Percentiles rank a stretch among this genome's conserved stretches.
Evolutionary conservation across 352 stramenopile genomes (phyloP).

Genomic region (Globisporangium rhizosaccharum): DNA sequence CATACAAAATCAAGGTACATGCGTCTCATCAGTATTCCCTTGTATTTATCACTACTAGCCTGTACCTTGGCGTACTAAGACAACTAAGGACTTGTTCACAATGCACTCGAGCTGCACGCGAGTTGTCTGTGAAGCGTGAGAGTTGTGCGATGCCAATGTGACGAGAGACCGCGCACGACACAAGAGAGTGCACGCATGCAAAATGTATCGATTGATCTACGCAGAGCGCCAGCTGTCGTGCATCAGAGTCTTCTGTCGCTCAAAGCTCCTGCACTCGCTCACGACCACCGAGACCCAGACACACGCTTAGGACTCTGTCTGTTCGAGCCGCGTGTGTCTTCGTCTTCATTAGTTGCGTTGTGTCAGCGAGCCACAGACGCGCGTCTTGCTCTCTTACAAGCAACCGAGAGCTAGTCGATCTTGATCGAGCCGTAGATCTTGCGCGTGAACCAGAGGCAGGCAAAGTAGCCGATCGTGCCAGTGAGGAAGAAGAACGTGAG

Average conservation of each 20-base stretch:
- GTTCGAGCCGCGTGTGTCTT: background rate
- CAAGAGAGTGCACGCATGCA: no score
- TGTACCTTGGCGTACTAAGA: background rate
- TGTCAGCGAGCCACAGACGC: no score
- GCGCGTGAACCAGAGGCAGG: constrained; percentile 97
- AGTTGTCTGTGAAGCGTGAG: no score
- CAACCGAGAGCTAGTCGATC: constrained; percentile 68
- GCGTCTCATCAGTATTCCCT: background rate
- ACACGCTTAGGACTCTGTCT: no score
- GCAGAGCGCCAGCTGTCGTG: no score
- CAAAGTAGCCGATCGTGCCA: constrained; percentile 95
- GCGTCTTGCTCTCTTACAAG: background rate
- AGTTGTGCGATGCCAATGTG: no score
- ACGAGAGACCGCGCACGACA: no score
- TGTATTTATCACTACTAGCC: background rate
- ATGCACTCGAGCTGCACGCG: no score
- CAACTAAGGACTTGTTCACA: no score
- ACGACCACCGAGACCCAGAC: no score
- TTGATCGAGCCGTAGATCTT: constrained; percentile 98
- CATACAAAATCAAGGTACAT: background rate
- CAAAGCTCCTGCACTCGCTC: no score
- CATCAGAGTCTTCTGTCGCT: no score
- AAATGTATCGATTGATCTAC: background rate
- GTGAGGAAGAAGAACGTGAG: constrained; percentile 97
- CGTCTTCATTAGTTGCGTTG: background rate